Base-by-base conservation (phyloP, 805 yeast species). In the Candida sonorensis region DNA sequence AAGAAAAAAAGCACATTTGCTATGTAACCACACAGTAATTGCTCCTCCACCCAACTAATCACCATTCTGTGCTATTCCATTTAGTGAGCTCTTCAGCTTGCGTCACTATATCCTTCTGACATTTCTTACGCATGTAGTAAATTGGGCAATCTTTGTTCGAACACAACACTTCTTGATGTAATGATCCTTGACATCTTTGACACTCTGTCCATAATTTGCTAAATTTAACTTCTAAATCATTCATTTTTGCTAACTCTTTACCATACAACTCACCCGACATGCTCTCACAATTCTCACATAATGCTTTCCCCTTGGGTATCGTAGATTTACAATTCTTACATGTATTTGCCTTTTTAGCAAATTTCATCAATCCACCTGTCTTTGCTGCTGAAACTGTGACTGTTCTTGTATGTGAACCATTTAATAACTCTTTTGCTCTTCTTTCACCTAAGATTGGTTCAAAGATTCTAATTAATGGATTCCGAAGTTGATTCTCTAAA, bases 121-220 rank as follows among this genome's bases (percentile, higher is more conserved):
- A 82, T 51, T 81, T 81, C 57, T 75, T 88, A 51, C 99, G 70
- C 98, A 92, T 92, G 56, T 92, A 92, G 51, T 92, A 92, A 23
- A 92, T 92, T 2, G 97, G 96, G 62, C 99, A 92, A 57, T 92
- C 97, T 45, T 88, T 87, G 45, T 90, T 86, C 0, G 95, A 79
- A 57, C 99, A 92, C 16, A 90, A 64, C 4, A 92, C 97, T 46
- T 92, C 97, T 58, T 87, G 96, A 49, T 92, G 97, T 34, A 94
- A 62, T 17, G 92, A 83, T 0, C 97, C 97, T 48, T 94, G 97
- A 57, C 98, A 92, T 37, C 97, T 66, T 61, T 92, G 99, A 55
- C 99, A 94, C 53, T 92, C 95, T 0, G 97, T 90, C 99, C 99
- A 92, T 41, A 92, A 62, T 42, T 94, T 67, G 3, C 95, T 78